These are phyloP conservation scores for Pichia sp. DNA, from an alignment of 1,139 yeast species.

Conservation along the genomic window DNA sequence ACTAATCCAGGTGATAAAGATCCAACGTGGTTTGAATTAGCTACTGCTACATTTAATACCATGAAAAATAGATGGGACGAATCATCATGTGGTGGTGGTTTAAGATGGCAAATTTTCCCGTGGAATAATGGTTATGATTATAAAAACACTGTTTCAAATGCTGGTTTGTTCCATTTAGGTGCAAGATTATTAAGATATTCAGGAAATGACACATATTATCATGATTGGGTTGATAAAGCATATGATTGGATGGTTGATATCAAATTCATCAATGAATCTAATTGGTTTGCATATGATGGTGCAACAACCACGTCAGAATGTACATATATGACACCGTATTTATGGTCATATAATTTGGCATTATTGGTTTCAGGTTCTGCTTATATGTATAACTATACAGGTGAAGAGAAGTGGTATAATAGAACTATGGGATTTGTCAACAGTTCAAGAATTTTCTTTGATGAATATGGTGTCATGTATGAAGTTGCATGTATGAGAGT, in stretches of 20 bases:
- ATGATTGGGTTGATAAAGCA: slow-evolving; percentile 66
- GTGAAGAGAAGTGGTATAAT: slow-evolving; percentile 57
- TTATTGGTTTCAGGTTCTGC: slow-evolving; percentile 77
- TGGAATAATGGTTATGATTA: slow-evolving; percentile 74
- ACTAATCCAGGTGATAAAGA: slow-evolving; percentile 55
- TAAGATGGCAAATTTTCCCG: slow-evolving; percentile 80
- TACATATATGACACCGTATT: slow-evolving; percentile 46
- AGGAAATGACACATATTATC: slow-evolving; percentile 52
- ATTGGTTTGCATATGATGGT: slow-evolving; percentile 68
- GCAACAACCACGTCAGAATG: slow-evolving; percentile 61
- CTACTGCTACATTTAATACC: slow-evolving; percentile 71
- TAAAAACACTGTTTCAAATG: slow-evolving; percentile 74
- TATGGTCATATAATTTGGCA: slow-evolving; percentile 91
- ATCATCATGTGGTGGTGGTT: slow-evolving; percentile 61
- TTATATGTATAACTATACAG: slow-evolving; percentile 69
- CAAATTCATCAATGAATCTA: slow-evolving; percentile 44
- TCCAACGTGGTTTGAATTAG: slow-evolving; percentile 62
- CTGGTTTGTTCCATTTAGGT: slow-evolving; percentile 68
- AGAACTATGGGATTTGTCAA: slow-evolving; percentile 50
- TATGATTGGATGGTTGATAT: slow-evolving; percentile 54
- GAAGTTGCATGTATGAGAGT: slow-evolving; percentile 77
- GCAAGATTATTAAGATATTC: slow-evolving; percentile 75
- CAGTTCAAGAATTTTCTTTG: slow-evolving; percentile 44
- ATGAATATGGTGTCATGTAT: slow-evolving; percentile 47
- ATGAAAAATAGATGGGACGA: slow-evolving; percentile 74